Base-by-base conservation (phyloP, 495 filamentous ascomycete genomes). In the Haplographium delicatum region DNA sequence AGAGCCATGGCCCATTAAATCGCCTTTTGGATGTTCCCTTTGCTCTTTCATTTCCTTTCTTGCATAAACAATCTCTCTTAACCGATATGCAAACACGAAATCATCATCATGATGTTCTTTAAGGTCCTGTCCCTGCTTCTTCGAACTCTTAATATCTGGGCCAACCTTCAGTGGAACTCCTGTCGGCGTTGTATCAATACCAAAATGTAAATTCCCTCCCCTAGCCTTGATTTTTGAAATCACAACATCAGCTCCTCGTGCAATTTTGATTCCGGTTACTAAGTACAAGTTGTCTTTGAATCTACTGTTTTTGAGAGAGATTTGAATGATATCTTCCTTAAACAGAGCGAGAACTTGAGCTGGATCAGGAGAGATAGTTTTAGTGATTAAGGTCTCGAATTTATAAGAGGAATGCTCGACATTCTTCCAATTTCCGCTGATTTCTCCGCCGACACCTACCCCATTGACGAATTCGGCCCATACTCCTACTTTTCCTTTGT, bases 191-290 rank as follows among this genome's bases (percentile, higher is more conserved):
- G 42, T 38, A 53, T 60, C 57, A 10, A 60, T 38, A 2, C 53
- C 57, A 24, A 39, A 25, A 10, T 57, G 30, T 5, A 53, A 11
- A 35, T 56, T 35, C 20, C 27, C 27, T 4, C 44, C 53, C 5
- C 22, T n/a, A 9, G 27, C 43, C 16, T 35, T 31, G 5, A 44
- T 20, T 22, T 43, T 22, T 15, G 37, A 10, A 22, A 30, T 24
- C 1, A 35, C 49, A 10, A 56, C 26, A 8, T 44, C 28, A 13
- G 58, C 50, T 7, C 60, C 60, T 0, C 18, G 39, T 4, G 58
- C 60, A 25, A 58, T 54, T 30, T 62, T 60, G 16, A 62, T 45
- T 2, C 60, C 55, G 1, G 54, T 56, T 11, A 62, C 53, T 47
- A 62, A 51, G 37, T 62, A 60, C 19, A 62, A 20, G n/a, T 43